Evolutionary conservation across 1,139 yeast species (phyloP).

Genomic region (Meyerozyma guilliermondii): DNA sequence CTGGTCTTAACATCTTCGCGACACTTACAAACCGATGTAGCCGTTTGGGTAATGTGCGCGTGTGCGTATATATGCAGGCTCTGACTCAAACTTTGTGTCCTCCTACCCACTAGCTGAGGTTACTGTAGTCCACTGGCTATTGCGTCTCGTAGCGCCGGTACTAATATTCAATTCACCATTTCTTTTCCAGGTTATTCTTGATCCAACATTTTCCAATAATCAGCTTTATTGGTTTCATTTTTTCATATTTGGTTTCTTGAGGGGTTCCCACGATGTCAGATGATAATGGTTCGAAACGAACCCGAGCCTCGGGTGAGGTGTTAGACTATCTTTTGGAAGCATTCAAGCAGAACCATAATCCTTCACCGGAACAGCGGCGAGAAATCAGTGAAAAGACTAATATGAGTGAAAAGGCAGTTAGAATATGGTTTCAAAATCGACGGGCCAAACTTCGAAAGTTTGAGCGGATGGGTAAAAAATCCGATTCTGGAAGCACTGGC

Average conservation of each 20-base stretch:
- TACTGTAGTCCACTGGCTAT: background rate
- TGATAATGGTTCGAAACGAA: constrained; percentile 33
- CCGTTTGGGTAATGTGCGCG: too few species aligned
- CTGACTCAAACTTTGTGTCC: background rate
- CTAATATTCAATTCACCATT: background rate
- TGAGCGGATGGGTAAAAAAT: constrained; percentile 37
- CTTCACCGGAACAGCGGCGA: constrained; percentile 62
- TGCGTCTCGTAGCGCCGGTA: background rate
- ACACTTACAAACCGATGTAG: too few species aligned
- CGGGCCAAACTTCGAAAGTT: constrained; percentile 72
- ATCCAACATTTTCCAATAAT: too few species aligned
- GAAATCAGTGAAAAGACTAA: constrained; percentile 71
- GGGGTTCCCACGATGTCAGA: constrained; percentile 7
- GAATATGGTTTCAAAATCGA: constrained; percentile 94
- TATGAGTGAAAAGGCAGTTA: constrained; percentile 86
- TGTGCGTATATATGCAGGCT: background rate
- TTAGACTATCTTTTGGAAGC: constrained; percentile 64
- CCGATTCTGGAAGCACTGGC: background rate
- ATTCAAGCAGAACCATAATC: constrained; percentile 69
- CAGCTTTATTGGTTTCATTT: too few species aligned
- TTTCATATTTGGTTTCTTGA: background rate
- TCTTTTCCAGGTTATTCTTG: background rate
- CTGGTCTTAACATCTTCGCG: too few species aligned
- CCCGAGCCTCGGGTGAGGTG: constrained; percentile 82
- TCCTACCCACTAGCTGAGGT: background rate